Base-by-base conservation (phyloP, 2,329 filamentous ascomycete species). In the Cercospora brassicicola region DNA sequence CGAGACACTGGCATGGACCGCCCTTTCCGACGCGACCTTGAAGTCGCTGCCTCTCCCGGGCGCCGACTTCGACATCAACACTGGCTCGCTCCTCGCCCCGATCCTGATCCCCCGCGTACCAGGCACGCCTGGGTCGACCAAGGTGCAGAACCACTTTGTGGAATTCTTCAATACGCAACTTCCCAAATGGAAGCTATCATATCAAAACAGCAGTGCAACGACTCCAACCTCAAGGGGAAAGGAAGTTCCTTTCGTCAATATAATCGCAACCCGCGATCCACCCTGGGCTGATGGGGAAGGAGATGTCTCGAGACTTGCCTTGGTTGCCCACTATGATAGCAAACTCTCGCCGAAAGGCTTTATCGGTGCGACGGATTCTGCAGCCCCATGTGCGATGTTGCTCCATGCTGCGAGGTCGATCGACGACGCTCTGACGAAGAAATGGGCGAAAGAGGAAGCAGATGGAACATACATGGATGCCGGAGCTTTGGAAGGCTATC, bases 301-400 rank as follows among this genome's bases (percentile, higher is more conserved):
- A 0, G 90, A 97, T 73, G 89, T 95, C 2, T 89, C 90, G 51
- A 84, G 93, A 59, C 82, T 98, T 76, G 94, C 93, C 13, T 85
- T 99, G 64, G 95, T 94, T 6, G 95, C 95, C 48, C 95, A 99
- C 78, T 98, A 97, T 78, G 95, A 99, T 76, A 94, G 89, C 77
- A 91, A 96, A 80, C 85, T 91, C 67, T 84, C 84, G 28, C 94
- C 94, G 0, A 82, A 89, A 69, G 94, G 93, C 0, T 99, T 99
- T 78, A 91, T 99, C 67, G 95, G 95, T 0, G 95, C 94, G 0
- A 96, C 89, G 13, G 95, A 99, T 77, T 97, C 93, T 74, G 95
- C 95, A 1, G 95, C 92, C 18, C 94, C 95, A 9, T 98, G 94
- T 79, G 95, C 95, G 0, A 93, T 98, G 85, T 84, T 99, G 67